A percentile compares a stretch with the other conserved stretches of the same genome.
Evolutionary conservation across 2,329 filamentous ascomycete genomes (phyloP).

Genomic region (Aurifilum marmelostoma): DNA sequence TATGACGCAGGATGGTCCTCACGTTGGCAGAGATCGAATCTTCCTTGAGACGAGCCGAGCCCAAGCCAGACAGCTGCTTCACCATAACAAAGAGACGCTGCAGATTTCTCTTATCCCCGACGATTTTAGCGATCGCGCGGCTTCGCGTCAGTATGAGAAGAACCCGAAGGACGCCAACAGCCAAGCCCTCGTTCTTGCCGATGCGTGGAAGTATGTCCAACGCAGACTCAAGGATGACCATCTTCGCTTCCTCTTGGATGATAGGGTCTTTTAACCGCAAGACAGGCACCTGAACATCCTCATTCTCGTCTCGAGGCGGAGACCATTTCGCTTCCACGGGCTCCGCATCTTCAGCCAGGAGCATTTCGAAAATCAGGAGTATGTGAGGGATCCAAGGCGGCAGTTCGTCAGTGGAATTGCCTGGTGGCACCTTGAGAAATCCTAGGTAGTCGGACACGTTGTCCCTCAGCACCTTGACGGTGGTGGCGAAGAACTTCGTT

Average conservation of each 20-base stretch:
- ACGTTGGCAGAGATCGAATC: constrained; percentile 63
- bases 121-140: constrained; percentile 70
- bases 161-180: constrained; percentile 80
- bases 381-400: constrained; percentile 93
- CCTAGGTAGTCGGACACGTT: constrained; percentile 75
- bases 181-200: constrained; percentile 83
- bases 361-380: constrained; percentile 83
- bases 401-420: constrained; percentile 73
- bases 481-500: constrained; percentile 74
- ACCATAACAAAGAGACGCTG: constrained; percentile 93
- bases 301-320: constrained; percentile 53
- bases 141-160: constrained; percentile 86
- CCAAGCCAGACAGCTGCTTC: constrained; percentile 82
- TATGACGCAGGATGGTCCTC: constrained; percentile 86
- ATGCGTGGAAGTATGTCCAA: constrained; percentile 83
- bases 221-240: constrained; percentile 74
- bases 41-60: constrained; percentile 71
- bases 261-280: constrained; percentile 64
- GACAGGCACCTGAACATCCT: constrained; percentile 56
- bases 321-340: constrained; percentile 76
- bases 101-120: constrained; percentile 87
- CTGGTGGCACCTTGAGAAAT: constrained; percentile 74
- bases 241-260: constrained; percentile 67
- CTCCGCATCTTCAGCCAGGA: constrained; percentile 87
- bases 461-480: constrained; percentile 73